phyloP scores from a whole-genome alignment of 139 green algal genomes.

The Volvox africanus region DNA sequence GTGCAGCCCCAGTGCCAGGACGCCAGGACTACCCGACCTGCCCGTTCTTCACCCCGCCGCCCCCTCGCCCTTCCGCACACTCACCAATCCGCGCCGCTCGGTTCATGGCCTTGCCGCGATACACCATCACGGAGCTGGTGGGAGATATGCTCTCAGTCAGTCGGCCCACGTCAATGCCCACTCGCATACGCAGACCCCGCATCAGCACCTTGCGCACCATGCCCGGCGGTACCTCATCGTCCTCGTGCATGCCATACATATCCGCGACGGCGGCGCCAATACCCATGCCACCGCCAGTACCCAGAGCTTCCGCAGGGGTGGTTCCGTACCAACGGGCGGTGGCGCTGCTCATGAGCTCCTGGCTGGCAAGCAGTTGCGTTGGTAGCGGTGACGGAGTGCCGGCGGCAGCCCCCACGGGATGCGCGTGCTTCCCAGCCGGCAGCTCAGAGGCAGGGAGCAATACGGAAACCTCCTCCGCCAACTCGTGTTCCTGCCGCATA shows the following conservation, averaged over 20 bases:
- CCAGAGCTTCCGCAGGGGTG: not conserved
- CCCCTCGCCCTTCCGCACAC: not conserved
- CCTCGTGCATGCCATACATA: conserved; percentile 34
- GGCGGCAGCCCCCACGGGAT: not conserved
- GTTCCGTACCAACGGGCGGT: not conserved
- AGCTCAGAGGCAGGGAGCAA: not conserved
- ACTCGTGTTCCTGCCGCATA: conserved; percentile 42
- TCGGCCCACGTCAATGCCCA: conserved; percentile 41
- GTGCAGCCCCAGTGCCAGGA: too few relatives aligned
- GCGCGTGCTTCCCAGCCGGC: not conserved
- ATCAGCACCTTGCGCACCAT: conserved; percentile 35
- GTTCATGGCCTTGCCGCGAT: conserved; percentile 47
- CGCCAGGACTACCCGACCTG: not conserved
- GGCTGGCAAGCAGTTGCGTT: not conserved
- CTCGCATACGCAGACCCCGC: conserved; percentile 42
- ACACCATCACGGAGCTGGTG: conserved; percentile 16
- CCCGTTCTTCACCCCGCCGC: not conserved
- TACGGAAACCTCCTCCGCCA: conserved; percentile 22
- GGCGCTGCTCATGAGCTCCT: not conserved
- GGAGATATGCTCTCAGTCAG: conserved; percentile 15
- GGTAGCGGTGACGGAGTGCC: not conserved
- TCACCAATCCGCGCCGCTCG: conserved; percentile 40
- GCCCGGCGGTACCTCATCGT: conserved; percentile 33
- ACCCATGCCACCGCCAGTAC: not conserved
- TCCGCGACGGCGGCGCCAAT: conserved; percentile 13